Evolutionary conservation across 73 alveolate species (phyloP), one percentile per base, ranked within the genome.

Genomic region (Symbiodinium pilosum): DNA sequence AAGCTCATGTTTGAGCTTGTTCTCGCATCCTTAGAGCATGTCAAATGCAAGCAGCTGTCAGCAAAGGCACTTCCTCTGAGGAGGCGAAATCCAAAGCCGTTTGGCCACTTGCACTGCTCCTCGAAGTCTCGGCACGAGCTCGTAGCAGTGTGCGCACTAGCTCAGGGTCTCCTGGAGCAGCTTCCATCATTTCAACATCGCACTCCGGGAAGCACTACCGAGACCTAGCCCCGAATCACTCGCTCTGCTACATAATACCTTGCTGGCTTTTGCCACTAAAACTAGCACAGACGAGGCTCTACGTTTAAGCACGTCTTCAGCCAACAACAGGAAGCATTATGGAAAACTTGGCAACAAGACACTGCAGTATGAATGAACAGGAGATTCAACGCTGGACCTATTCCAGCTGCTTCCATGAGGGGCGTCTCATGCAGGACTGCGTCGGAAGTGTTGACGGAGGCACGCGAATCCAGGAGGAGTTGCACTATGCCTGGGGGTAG

Each of bases 31-130:
- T n/a, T n/a, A n/a, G n/a, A n/a, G n/a, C n/a, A n/a, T n/a, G n/a
- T n/a, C n/a, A n/a, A n/a, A n/a, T n/a, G n/a, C n/a, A n/a, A n/a
- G n/a, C n/a, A n/a, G n/a, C n/a, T n/a, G n/a, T n/a, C n/a, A n/a
- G n/a, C 38, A 12, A 64, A 64, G 77, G 39, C 56, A 30, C 93
- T 44, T 84, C 93, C 14, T 84, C 73, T 16, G 71, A 26, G 11
- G 30, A 38, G 43, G 93, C 93, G 43, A 84, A 84, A 59, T 84
- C 93, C 93, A 84, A 75, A 20, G 93, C 93, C 26, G 75, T 84
- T 34, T 84, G 93, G 11, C 93, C 93, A 30, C 93, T 84, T 16
- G 93, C 93, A 51, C 93, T 84, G 93, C 93, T 43, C 24, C 93
- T 56, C 43, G 51, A 6, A 43, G 36, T 20, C 28, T 84, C 93